Evolutionary conservation across 31 red algal genomes (phyloP).

Genomic region (Asparagopsis taxiformis): DNA sequence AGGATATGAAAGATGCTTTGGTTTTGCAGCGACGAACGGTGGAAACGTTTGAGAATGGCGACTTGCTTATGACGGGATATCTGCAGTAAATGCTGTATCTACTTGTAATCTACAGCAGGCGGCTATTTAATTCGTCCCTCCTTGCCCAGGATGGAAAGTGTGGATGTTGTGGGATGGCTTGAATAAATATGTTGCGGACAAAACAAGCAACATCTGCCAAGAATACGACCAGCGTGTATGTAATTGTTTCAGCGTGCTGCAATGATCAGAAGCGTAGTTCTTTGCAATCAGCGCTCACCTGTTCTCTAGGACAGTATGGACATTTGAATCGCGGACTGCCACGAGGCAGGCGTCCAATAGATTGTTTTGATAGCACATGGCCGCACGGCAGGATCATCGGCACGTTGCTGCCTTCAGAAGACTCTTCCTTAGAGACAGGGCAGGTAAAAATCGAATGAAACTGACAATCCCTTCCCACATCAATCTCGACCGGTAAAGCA

Average conservation of each 20-base stretch:
- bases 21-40: constrained; percentile 4
- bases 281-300: constrained; percentile 22
- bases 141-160: no score
- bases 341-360: constrained; percentile 68
- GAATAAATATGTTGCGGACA: no score
- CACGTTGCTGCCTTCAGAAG: constrained; percentile 48
- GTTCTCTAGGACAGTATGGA: constrained; percentile 83
- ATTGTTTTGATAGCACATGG: constrained; percentile 72
- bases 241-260: no score
- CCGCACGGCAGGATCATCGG: constrained; percentile 81
- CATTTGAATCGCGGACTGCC: constrained; percentile 77
- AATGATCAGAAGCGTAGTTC: constrained; percentile 29
- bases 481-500: constrained; percentile 76
- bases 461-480: constrained; percentile 60
- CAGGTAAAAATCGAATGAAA: constrained; percentile 88
- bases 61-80: constrained; percentile 45
- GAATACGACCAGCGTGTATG: no score
- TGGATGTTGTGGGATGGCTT: no score
- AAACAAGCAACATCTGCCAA: no score
- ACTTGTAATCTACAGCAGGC: no score
- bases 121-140: no score
- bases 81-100: constrained; percentile 5
- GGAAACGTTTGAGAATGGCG: constrained; percentile 38
- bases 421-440: constrained; percentile 74
- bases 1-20: constrained; percentile 20